These are phyloP conservation scores for Lyophyllum decastes DNA, from an alignment of 768 basidiomycete species.

Conservation along the genomic window DNA sequence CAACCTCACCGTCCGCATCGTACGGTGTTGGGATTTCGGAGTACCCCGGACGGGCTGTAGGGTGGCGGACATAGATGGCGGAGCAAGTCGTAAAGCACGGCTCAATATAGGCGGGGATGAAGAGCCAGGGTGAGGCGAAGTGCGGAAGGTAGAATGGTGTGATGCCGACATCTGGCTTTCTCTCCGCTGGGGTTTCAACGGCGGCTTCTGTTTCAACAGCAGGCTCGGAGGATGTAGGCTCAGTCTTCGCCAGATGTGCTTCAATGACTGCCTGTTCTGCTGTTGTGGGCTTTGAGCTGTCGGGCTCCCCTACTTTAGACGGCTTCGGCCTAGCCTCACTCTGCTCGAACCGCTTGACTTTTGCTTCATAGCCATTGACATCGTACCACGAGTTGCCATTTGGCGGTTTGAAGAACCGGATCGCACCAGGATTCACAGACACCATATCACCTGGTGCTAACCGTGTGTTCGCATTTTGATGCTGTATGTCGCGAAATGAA, in stretches of 20 bases:
- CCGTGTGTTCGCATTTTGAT: constrained; percentile 81
- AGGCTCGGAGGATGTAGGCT: neutral
- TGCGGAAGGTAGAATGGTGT: constrained; percentile 86
- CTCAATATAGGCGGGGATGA: constrained; percentile 90
- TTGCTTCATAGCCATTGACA: constrained; percentile 26
- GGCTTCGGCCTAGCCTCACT: neutral
- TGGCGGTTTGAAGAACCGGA: constrained; percentile 64
- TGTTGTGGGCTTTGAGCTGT: neutral
- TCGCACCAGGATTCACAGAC: constrained; percentile 79
- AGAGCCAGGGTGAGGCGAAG: constrained; percentile 88
- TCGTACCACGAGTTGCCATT: constrained; percentile 34
- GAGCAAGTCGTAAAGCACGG: constrained; percentile 87
- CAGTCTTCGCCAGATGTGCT: neutral
- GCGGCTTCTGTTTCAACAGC: constrained; percentile 5
- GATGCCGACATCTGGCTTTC: constrained; percentile 25
- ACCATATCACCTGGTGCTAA: constrained; percentile 95
- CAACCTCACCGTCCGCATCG: constrained; percentile 91
- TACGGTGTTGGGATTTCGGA: constrained; percentile 96
- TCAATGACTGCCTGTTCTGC: constrained; percentile 6
- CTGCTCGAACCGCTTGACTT: constrained; percentile 7
- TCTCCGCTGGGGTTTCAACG: neutral
- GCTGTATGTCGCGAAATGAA: constrained; percentile 42
- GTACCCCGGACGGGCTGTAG: constrained; percentile 94
- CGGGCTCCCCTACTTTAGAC: neutral
- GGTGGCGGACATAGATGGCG: constrained; percentile 90